A percentile compares a stretch with the other conserved stretches of the same genome.
These are phyloP conservation scores for Vigna hirtella DNA, from an alignment of 306 rosid genomes.

Conservation along the genomic window DNA sequence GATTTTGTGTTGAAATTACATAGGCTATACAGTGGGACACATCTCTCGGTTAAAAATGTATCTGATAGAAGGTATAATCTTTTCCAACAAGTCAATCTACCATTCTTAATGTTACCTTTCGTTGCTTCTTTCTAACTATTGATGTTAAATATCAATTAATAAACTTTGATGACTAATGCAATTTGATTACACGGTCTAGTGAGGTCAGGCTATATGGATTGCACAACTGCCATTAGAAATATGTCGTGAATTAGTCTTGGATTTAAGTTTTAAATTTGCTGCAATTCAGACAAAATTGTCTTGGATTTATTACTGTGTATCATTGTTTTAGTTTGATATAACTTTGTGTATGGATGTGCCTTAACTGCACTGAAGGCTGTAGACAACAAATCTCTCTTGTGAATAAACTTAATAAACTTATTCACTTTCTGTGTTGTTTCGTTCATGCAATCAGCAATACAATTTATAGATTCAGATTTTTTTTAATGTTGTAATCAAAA, in stretches of 20 bases:
- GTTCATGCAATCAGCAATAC: too few species aligned
- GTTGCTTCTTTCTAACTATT: slow-evolving; percentile 18
- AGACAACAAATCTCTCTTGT: too few species aligned
- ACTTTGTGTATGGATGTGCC: background rate
- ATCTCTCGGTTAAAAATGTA: slow-evolving; percentile 80
- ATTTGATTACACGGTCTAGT: slow-evolving; percentile 10
- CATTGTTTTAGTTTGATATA: slow-evolving; percentile 26
- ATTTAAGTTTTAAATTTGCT: background rate
- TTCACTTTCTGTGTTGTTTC: too few species aligned
- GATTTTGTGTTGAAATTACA: slow-evolving; percentile 82
- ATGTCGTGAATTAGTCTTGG: background rate
- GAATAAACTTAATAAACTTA: too few species aligned
- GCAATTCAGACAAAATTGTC: background rate
- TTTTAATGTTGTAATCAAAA: too few species aligned
- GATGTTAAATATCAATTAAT: slow-evolving; percentile 2
- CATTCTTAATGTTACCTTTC: slow-evolving; percentile 21
- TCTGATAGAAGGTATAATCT: slow-evolving; percentile 69
- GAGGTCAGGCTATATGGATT: background rate
- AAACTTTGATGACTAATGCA: slow-evolving; percentile 22
- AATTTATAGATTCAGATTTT: too few species aligned
- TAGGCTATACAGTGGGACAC: slow-evolving; percentile 84
- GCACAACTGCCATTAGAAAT: background rate
- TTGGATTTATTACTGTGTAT: background rate
- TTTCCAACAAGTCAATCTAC: slow-evolving; percentile 25
- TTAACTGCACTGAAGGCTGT: background rate